Percentiles rank a stretch among this genome's conserved stretches.
Evolutionary conservation across 2,329 filamentous ascomycete species (phyloP).

Genomic region (Trichophyton mentagrophytes): DNA sequence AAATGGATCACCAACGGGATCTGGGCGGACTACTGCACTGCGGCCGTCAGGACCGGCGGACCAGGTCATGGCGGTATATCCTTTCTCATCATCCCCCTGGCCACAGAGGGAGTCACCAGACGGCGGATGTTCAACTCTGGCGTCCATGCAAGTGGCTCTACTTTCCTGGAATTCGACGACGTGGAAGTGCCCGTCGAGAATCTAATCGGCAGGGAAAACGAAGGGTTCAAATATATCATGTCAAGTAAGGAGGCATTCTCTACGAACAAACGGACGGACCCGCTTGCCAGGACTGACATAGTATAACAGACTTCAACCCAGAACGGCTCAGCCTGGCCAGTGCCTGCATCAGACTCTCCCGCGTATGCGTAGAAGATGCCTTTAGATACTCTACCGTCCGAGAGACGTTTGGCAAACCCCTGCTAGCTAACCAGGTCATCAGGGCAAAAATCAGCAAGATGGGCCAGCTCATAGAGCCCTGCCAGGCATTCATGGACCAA

Average conservation of each 20-base stretch:
- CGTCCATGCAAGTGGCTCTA: slow-evolving; percentile 51
- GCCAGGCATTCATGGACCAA: slow-evolving; percentile 51
- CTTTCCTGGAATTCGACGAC: slow-evolving; percentile 59
- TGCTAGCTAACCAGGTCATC: slow-evolving; percentile 48
- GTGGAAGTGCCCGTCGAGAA: slow-evolving; percentile 58
- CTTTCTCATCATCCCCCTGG: slow-evolving; percentile 44
- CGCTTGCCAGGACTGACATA: neutral
- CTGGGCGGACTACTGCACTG: slow-evolving; percentile 49
- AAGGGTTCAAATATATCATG: slow-evolving; percentile 62
- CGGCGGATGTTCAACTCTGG: slow-evolving; percentile 51
- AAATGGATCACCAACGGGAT: slow-evolving; percentile 56
- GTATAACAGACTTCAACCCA: slow-evolving; percentile 54
- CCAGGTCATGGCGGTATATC: slow-evolving; percentile 43
- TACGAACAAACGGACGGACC: no score
- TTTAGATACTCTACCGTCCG: slow-evolving; percentile 52
- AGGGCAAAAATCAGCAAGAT: slow-evolving; percentile 48
- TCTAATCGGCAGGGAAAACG: slow-evolving; percentile 54
- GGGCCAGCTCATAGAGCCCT: slow-evolving; percentile 47
- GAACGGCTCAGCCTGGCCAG: slow-evolving; percentile 57
- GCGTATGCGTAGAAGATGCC: slow-evolving; percentile 47
- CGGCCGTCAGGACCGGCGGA: slow-evolving; percentile 48
- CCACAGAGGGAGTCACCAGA: slow-evolving; percentile 38
- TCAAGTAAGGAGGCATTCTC: slow-evolving; percentile 34
- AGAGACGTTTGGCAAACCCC: slow-evolving; percentile 49
- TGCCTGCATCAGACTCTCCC: slow-evolving; percentile 47